These are phyloP conservation scores for Ilyonectria robusta DNA, from an alignment of 2,329 filamentous ascomycete genomes.

Conservation along the genomic window DNA sequence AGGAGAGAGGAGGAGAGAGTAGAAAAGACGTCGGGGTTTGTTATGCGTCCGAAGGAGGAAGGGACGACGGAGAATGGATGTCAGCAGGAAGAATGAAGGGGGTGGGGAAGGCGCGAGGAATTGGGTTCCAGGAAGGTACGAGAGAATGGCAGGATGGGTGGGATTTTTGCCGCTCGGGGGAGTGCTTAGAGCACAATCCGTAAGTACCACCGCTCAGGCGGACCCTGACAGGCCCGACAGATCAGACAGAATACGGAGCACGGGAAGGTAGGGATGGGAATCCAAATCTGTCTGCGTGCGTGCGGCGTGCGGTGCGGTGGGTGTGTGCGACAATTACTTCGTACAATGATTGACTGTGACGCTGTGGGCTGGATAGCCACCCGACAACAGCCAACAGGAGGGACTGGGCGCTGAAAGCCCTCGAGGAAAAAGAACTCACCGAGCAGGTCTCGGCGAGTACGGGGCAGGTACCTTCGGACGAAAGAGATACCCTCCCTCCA, in stretches of 20 bases:
- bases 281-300: slow-evolving; percentile 5
- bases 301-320: slow-evolving; percentile 18
- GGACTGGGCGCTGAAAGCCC: slow-evolving; percentile 1
- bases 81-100: slow-evolving; percentile 30
- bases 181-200: slow-evolving; percentile 12
- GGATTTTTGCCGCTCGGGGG: neutral
- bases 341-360: neutral
- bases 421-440: neutral
- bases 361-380: neutral
- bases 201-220: slow-evolving; percentile 11
- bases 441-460: neutral
- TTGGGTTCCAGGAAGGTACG: slow-evolving; percentile 22
- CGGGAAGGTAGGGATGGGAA: neutral
- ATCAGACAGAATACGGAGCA: slow-evolving; percentile 18
- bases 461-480: neutral
- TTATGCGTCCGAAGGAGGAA: slow-evolving; percentile 20
- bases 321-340: neutral
- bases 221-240: slow-evolving; percentile 13
- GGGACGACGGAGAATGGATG: slow-evolving; percentile 21
- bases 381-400: neutral
- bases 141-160: slow-evolving; percentile 1
- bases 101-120: slow-evolving; percentile 26
- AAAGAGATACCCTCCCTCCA: neutral
- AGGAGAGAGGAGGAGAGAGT: neutral
- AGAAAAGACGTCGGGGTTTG: slow-evolving; percentile 11